Conservation (phyloP, 257 asterid species). For the Marsdenia floribunda region DNA sequence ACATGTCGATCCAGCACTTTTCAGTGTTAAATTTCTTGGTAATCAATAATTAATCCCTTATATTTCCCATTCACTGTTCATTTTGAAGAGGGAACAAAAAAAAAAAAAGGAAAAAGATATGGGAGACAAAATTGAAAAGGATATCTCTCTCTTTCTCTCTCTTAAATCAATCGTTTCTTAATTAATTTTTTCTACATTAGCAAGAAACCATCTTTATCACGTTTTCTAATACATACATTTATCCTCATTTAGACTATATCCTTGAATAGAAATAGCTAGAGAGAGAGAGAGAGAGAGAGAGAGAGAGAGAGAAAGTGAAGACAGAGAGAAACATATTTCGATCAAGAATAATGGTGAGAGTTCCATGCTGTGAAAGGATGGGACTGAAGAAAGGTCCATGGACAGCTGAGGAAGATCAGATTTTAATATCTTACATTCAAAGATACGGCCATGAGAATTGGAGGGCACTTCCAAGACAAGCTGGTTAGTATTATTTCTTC, state of each 20-base stretch:
- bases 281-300: background rate
- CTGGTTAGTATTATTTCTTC: slow-evolving; percentile 18
- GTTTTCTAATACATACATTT: background rate
- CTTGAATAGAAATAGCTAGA: no score
- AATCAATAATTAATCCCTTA: background rate
- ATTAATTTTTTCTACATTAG: background rate
- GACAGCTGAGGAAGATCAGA: slow-evolving; percentile 39
- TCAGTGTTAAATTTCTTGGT: slow-evolving; percentile 12
- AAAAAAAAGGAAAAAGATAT: background rate
- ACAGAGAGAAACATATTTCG: background rate
- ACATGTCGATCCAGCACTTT: slow-evolving; percentile 8
- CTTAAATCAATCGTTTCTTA: no score
- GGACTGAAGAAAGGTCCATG: slow-evolving; percentile 40
- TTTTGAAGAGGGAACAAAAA: no score
- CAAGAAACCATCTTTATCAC: background rate
- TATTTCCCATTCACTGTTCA: background rate
- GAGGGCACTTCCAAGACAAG: slow-evolving; percentile 40
- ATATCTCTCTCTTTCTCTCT: background rate
- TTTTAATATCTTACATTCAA: slow-evolving; percentile 25
- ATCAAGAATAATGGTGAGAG: slow-evolving; percentile 23
- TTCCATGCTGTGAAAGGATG: slow-evolving; percentile 43
- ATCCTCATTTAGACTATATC: background rate
- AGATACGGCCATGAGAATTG: slow-evolving; percentile 37
- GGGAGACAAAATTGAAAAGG: background rate
- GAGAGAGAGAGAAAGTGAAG: background rate